Base-by-base conservation (phyloP, 768 basidiomycete species). In the Mycena albidolilacea region DNA sequence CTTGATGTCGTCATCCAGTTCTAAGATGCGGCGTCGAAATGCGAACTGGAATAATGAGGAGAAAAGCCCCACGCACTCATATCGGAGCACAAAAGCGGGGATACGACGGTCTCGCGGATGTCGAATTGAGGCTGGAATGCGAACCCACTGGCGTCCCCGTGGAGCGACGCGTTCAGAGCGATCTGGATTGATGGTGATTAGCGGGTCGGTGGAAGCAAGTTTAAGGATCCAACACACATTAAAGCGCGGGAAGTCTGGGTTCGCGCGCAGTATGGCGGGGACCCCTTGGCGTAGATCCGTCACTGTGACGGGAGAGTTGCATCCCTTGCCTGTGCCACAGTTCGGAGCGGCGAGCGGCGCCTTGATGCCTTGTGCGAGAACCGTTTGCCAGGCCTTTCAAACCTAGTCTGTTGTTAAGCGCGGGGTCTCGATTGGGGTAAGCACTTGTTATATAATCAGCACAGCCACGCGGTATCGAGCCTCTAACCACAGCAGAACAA, bases 71-170 rank as follows among this genome's bases (percentile, higher is more conserved):
- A 55, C 72, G 10, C 52, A 74, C 73, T 55, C 30, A 74, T 21
- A 61, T 74, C 73, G 4, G 68, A 70, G 41, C 69, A 74, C 7
- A 74, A 52, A 4, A 74, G 69, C 3, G 73, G 69, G 3, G 50
- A 30, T 12, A 67, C 64, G 17, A 74, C 65, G 1, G 48, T 63
- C 46, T 74, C 69, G 19, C 73, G 68, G 23, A 74, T 64, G 35
- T 74, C 73, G 0, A 6, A 19, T 1, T 17, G 17, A 7, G 73
- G 69, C 6, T 50, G 44, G 35, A 70, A 74, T 19, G 64, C 73
- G 43, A 74, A 67, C 0, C 44, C 12, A 35, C 50, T 74, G 19
- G 73, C 69, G 46, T 74, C 69, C 6, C 73, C 73, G 48, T 70
- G 14, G 21, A 74, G 64, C 43, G 73, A 65, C 38, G 41, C 64